Conservation (phyloP, 805 yeast species). For the Candida khao-thaluensis region DNA sequence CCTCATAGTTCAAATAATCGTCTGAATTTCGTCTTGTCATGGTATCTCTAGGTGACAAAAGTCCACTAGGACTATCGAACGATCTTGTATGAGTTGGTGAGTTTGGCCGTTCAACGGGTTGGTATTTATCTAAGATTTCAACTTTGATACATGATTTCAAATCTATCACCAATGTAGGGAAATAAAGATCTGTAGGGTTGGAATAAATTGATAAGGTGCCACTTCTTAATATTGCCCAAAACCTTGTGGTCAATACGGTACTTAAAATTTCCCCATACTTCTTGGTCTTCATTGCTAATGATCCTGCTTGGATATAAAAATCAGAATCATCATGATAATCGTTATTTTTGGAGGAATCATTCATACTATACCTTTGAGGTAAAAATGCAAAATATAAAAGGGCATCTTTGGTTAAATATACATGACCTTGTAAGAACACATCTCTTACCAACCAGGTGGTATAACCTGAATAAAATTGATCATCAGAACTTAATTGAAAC, state of each 20-base stretch:
- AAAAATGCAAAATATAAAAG: slow-evolving; percentile 76
- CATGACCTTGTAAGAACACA: slow-evolving; percentile 82
- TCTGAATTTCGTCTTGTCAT: slow-evolving; percentile 13
- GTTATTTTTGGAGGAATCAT: not conserved
- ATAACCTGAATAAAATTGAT: slow-evolving; percentile 57
- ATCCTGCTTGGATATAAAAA: slow-evolving; percentile 32
- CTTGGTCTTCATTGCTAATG: slow-evolving; percentile 38
- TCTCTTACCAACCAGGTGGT: slow-evolving; percentile 81
- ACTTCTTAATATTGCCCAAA: slow-evolving; percentile 78
- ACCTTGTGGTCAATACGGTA: slow-evolving; percentile 46
- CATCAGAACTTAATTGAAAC: slow-evolving; percentile 51
- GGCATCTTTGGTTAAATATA: slow-evolving; percentile 65
- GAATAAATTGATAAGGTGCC: slow-evolving; percentile 67
- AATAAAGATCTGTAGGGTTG: slow-evolving; percentile 76
- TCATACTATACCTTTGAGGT: slow-evolving; percentile 38
- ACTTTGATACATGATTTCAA: slow-evolving; percentile 61
- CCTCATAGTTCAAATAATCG: slow-evolving; percentile 20
- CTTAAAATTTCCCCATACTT: slow-evolving; percentile 39
- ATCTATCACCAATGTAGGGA: slow-evolving; percentile 76
- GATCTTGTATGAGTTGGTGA: not conserved
- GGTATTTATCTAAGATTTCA: slow-evolving; percentile 43
- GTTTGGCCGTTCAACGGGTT: slow-evolving; percentile 20
- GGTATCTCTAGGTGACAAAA: slow-evolving; percentile 12
- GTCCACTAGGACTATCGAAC: slow-evolving; percentile 9
- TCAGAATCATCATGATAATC: slow-evolving; percentile 25